Percentiles rank a stretch among this genome's conserved stretches.
phyloP scores from a whole-genome alignment of 139 green algal species.

The Coelastrella sp. region DNA sequence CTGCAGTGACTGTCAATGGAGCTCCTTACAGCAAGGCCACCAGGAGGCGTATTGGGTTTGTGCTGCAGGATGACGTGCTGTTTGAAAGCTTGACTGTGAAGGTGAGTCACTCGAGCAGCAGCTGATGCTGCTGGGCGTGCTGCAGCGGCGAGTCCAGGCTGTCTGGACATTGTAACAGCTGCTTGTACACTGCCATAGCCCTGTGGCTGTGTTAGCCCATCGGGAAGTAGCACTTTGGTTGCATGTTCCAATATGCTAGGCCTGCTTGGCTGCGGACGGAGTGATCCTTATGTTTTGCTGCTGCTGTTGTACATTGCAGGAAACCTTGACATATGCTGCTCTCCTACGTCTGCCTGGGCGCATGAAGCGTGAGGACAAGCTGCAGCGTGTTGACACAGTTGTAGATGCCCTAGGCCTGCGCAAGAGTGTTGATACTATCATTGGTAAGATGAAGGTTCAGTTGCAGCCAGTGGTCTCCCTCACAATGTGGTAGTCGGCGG shows the following conservation, averaged over 20 bases:
- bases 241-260: too few species aligned
- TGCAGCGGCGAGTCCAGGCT: neutral
- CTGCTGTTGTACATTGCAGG: conserved; percentile 17
- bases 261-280: too few species aligned
- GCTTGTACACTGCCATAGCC: too few species aligned
- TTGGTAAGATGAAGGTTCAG: conserved; percentile 67
- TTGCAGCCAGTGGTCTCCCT: too few species aligned
- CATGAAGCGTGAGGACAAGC: conserved; percentile 78
- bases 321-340: conserved; percentile 87
- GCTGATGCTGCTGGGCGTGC: neutral
- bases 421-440: conserved; percentile 91
- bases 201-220: too few species aligned
- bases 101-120: conserved; percentile 39
- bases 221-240: too few species aligned
- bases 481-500: too few species aligned
- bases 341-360: conserved; percentile 83
- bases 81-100: conserved; percentile 62
- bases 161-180: too few species aligned
- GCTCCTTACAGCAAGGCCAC: conserved; percentile 74
- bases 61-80: conserved; percentile 88
- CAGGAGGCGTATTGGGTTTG: conserved; percentile 77
- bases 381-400: conserved; percentile 78
- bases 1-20: conserved; percentile 80
- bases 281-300: too few species aligned
- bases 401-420: conserved; percentile 79